phyloP scores from a whole-genome alignment of 2,329 filamentous ascomycete species.

The Fusarium piperis region DNA sequence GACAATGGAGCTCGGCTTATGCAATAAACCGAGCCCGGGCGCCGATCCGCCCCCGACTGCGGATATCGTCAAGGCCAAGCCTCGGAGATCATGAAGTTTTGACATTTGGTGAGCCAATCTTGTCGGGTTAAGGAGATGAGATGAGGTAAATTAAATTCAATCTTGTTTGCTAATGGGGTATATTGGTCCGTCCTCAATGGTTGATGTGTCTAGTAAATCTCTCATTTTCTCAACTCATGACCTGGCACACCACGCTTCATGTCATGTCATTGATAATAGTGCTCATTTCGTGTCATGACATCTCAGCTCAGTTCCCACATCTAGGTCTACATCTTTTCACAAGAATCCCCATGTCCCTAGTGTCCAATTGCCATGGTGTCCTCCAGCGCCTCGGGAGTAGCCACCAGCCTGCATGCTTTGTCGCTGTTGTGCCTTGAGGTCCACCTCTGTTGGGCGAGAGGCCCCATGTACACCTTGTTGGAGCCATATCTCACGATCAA shows the following conservation, averaged over 20 bases:
- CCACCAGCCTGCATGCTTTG: slow-evolving; percentile 71
- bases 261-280: neutral
- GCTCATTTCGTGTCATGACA: slow-evolving; percentile 14
- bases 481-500: slow-evolving; percentile 77
- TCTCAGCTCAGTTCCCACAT: neutral
- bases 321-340: slow-evolving; percentile 38
- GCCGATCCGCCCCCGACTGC: slow-evolving; percentile 22
- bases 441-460: slow-evolving; percentile 66
- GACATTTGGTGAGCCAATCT: neutral
- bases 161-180: slow-evolving; percentile 16
- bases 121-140: neutral
- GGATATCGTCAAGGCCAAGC: slow-evolving; percentile 12
- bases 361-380: slow-evolving; percentile 65
- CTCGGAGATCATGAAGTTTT: slow-evolving; percentile 13
- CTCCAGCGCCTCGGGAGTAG: slow-evolving; percentile 50
- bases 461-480: slow-evolving; percentile 73
- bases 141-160: slow-evolving; percentile 1
- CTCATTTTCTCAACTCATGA: neutral
- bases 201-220: slow-evolving; percentile 8
- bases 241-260: neutral
- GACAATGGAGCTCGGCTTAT: slow-evolving; percentile 36
- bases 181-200: slow-evolving; percentile 9
- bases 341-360: slow-evolving; percentile 69
- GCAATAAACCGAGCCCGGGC: slow-evolving; percentile 44
- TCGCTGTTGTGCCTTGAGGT: slow-evolving; percentile 65